These are phyloP conservation scores for Amylostereum areolatum DNA, from an alignment of 1,284 basidiomycete genomes.

Conservation along the genomic window DNA sequence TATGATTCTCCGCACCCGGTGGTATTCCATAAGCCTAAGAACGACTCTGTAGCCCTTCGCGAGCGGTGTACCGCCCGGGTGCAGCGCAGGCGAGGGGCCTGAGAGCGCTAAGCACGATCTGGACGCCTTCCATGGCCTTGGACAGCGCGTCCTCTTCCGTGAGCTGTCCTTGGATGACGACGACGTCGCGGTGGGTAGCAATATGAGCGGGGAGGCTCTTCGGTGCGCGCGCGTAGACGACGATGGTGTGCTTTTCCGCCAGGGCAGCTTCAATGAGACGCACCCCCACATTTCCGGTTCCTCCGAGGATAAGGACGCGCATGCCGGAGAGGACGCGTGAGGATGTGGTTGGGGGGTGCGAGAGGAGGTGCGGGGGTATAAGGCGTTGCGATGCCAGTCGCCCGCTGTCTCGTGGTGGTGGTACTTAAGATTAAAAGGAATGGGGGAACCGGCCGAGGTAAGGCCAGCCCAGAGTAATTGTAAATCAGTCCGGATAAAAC, in stretches of 20 bases:
- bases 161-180: constrained; percentile 48
- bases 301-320: constrained; percentile 37
- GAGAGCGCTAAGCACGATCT: constrained; percentile 60
- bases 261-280: constrained; percentile 49
- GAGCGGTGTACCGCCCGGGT: constrained; percentile 48
- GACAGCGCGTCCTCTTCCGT: constrained; percentile 42
- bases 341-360: too few relatives aligned
- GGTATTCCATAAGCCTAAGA: constrained; percentile 47
- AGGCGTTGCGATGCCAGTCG: too few relatives aligned
- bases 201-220: constrained; percentile 53
- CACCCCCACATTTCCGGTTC: constrained; percentile 53
- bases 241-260: constrained; percentile 36
- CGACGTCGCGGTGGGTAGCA: constrained; percentile 34
- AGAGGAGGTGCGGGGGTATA: too few relatives aligned
- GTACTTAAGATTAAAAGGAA: too few relatives aligned
- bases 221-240: constrained; percentile 57
- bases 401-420: too few relatives aligned
- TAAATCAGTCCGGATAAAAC: too few relatives aligned
- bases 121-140: constrained; percentile 47
- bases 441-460: too few relatives aligned
- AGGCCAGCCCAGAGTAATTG: too few relatives aligned
- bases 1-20: constrained; percentile 50
- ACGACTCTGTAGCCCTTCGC: constrained; percentile 51
- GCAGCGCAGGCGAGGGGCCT: constrained; percentile 35
- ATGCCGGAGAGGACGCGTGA: constrained; percentile 8